These are phyloP conservation scores for Trypanosoma avium DNA, from an alignment of 208 protist genomes.

Conservation along the genomic window DNA sequence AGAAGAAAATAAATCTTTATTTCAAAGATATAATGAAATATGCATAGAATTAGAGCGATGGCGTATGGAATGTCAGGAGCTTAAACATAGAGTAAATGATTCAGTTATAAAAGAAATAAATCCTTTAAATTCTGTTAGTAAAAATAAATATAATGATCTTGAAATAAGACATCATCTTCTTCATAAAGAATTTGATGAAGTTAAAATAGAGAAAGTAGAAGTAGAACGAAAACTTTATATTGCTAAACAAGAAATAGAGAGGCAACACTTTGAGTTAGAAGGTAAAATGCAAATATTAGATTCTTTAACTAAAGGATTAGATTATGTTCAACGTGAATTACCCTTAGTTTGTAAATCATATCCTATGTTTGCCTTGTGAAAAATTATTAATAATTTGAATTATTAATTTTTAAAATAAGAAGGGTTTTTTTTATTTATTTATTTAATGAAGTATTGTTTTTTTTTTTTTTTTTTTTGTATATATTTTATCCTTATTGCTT, in stretches of 20 bases:
- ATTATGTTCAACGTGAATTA: conserved; percentile 43
- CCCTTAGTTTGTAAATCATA: conserved; percentile 28
- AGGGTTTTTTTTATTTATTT: no score
- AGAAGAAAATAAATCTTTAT: conserved; percentile 6
- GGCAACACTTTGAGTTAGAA: conserved; percentile 33
- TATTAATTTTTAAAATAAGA: no score
- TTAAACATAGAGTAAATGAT: conserved; percentile 10
- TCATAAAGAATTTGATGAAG: conserved; percentile 23
- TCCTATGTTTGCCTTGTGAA: background rate
- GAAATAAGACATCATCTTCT: conserved; percentile 21
- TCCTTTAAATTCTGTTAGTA: conserved; percentile 8
- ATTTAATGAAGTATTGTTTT: no score
- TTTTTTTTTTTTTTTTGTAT: conserved; percentile 6
- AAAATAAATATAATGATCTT: conserved; percentile 20
- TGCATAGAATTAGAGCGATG: conserved; percentile 23
- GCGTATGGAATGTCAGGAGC: conserved; percentile 18
- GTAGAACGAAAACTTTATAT: background rate
- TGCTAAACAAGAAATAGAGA: conserved; percentile 1
- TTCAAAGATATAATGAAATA: conserved; percentile 23
- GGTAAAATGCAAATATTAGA: conserved; percentile 43
- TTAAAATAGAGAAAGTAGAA: conserved; percentile 18
- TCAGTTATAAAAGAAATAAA: background rate
- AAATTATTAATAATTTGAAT: no score
- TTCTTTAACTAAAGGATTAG: conserved; percentile 51
- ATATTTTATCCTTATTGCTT: background rate